phyloP scores from a whole-genome alignment of 192 early-diverging fungal genomes.

The Mortierella antarctica region DNA sequence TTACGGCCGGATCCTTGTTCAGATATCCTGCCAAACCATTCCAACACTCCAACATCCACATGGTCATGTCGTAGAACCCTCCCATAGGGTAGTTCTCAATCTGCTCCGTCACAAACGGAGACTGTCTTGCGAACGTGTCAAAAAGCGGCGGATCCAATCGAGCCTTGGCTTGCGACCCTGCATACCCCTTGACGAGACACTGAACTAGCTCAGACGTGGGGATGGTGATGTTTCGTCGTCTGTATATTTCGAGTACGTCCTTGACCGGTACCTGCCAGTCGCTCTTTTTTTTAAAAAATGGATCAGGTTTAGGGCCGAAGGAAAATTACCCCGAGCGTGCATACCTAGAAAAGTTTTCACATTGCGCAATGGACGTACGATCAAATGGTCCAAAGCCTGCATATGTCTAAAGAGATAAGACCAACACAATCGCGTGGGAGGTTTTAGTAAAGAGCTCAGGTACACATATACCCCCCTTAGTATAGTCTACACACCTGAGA shows the following conservation, averaged over 20 bases:
- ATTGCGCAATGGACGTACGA: background rate
- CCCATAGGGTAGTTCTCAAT: constrained; percentile 77
- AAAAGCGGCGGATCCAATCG: background rate
- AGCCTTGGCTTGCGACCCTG: constrained; percentile 34
- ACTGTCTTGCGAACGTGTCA: constrained; percentile 16
- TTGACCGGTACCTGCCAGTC: constrained; percentile 68
- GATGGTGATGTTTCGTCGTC: constrained; percentile 43
- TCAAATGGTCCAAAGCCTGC: constrained; percentile 1
- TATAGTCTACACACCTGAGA: background rate
- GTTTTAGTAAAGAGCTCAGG: too few species aligned
- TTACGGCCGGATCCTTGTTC: constrained; percentile 28
- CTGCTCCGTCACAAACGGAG: constrained; percentile 80
- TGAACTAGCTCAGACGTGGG: constrained; percentile 41
- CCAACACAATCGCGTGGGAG: too few species aligned
- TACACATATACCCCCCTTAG: too few species aligned
- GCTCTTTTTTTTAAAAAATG: background rate
- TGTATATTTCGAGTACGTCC: constrained; percentile 69
- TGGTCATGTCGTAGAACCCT: constrained; percentile 69
- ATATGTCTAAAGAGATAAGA: constrained; percentile 21
- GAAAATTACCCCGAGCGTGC: too few species aligned
- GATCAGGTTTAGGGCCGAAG: too few species aligned
- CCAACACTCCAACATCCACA: constrained; percentile 62
- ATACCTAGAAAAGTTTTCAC: background rate
- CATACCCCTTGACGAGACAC: constrained; percentile 64
- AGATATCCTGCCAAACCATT: constrained; percentile 52